Conservation (phyloP, 768 basidiomycete species). For the Megacollybia marginata region DNA sequence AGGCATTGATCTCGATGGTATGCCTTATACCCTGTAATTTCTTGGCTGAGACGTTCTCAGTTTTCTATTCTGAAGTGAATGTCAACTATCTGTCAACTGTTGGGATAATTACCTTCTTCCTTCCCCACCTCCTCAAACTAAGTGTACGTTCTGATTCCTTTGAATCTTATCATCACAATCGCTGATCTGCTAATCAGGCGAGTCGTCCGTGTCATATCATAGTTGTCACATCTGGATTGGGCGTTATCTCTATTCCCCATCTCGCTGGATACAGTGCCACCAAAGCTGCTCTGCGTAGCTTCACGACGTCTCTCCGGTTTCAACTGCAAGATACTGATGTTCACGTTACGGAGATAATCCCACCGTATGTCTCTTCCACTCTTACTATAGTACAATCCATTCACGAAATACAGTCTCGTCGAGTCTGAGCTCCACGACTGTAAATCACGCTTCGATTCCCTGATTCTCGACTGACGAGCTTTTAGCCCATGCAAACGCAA, state of each 20-base stretch:
- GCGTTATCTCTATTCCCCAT: slow-evolving; percentile 31
- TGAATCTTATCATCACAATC: not conserved
- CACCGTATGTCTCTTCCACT: slow-evolving; percentile 36
- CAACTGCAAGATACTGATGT: slow-evolving; percentile 44
- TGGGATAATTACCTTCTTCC: slow-evolving; percentile 37
- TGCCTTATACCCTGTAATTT: slow-evolving; percentile 3
- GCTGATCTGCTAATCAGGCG: slow-evolving; percentile 19
- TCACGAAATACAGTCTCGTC: slow-evolving; percentile 32
- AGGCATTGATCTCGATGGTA: slow-evolving; percentile 33
- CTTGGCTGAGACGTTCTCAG: slow-evolving; percentile 17
- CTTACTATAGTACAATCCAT: not conserved
- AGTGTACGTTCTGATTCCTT: slow-evolving; percentile 22
- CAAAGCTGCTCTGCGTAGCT: slow-evolving; percentile 51
- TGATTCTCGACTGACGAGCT: not conserved
- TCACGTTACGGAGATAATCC: slow-evolving; percentile 48
- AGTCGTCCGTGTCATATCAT: slow-evolving; percentile 41
- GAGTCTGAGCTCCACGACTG: slow-evolving; percentile 60
- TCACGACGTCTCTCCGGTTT: slow-evolving; percentile 36
- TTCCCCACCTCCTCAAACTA: slow-evolving; percentile 50
- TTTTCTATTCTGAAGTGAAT: slow-evolving; percentile 37
- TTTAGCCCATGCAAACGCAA: slow-evolving; percentile 45
- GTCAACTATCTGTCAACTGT: slow-evolving; percentile 49
- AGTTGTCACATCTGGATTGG: slow-evolving; percentile 48
- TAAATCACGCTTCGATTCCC: slow-evolving; percentile 16
- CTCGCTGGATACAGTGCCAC: slow-evolving; percentile 48